Base-by-base conservation (phyloP, 2,329 filamentous ascomycete genomes). In the Pyricularia sp. region DNA sequence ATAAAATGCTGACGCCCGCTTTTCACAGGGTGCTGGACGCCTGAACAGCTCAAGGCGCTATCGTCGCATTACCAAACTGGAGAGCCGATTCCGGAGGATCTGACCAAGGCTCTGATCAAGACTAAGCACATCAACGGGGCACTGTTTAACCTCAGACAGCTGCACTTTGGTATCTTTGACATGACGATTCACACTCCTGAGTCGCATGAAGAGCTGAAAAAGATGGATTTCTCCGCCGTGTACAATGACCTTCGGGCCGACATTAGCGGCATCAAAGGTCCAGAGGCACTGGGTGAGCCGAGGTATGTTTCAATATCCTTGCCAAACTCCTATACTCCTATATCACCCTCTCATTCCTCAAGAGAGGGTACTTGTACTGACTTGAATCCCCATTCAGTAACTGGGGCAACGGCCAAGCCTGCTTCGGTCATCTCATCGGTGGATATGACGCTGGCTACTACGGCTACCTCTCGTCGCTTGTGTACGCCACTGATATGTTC, bases 371-470 rank as follows among this genome's bases (percentile, higher is more conserved):
- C 24, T 65, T 24, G 63, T 49, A n/a, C 26, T 19, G 30, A 35
- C 5, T 16, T 49, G 68, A 62, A 72, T 78, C 24, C 70, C 75
- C 73, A 24, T 62, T 66, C 60, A 84, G 82, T 73, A 80, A 81
- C 66, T 92, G 89, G 88, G 90, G 88, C 55, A 84, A 92, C 70
- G 89, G 90, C 13, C 85, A 93, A 71, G 88, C 89, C 6, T 91
- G 87, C 0, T 93, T 94, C 71, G 89, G 90, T 19, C 90, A 94
- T 75, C 80, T 93, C 68, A 90, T 93, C 66, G 89, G 89, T 64
- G 90, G 90, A 1, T 94, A 94, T 71, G 90, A 93, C 74, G 90
- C 90, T 33, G 89, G 90, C 59, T 93, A 93, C 78, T 94, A 94
- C 74, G 85, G 86, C 70, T 89, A 88, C 72, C 77, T 88, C 40